These are phyloP conservation scores for Stagonosporopsis vannaccii DNA, from an alignment of 2,329 filamentous ascomycete species.

Conservation along the genomic window DNA sequence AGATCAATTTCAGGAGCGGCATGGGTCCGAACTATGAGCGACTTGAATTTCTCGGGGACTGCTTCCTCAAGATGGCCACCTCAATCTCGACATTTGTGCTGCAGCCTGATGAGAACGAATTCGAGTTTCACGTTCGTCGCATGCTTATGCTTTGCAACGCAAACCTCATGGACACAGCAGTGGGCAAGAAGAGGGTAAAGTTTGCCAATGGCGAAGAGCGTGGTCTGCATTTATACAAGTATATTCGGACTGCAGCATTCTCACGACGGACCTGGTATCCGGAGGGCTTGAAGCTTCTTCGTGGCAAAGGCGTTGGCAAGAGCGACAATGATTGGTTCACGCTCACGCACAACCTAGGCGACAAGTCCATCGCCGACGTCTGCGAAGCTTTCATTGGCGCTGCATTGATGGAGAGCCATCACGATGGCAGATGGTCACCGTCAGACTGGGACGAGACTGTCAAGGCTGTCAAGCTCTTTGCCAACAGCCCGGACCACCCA, in stretches of 20 bases:
- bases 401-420: slow-evolving; percentile 67
- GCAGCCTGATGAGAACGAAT: slow-evolving; percentile 81
- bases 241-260: slow-evolving; percentile 83
- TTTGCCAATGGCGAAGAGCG: slow-evolving; percentile 47
- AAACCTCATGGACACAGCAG: slow-evolving; percentile 81
- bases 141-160: slow-evolving; percentile 93
- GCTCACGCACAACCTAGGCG: slow-evolving; percentile 70
- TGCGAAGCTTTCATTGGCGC: slow-evolving; percentile 95
- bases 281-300: slow-evolving; percentile 73
- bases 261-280: slow-evolving; percentile 91
- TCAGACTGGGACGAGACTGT: slow-evolving; percentile 67
- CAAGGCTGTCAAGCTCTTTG: slow-evolving; percentile 72
- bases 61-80: slow-evolving; percentile 94
- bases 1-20: slow-evolving; percentile 77
- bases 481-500: slow-evolving; percentile 72
- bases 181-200: slow-evolving; percentile 45
- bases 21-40: slow-evolving; percentile 97
- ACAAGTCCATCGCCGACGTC: slow-evolving; percentile 93
- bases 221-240: slow-evolving; percentile 69
- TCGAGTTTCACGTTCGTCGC: slow-evolving; percentile 84
- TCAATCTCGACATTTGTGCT: slow-evolving; percentile 84
- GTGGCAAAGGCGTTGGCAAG: slow-evolving; percentile 70
- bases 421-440: slow-evolving; percentile 50
- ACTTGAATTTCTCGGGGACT: slow-evolving; percentile 91
- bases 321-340: slow-evolving; percentile 56